Evolutionary conservation across 805 yeast species (phyloP).

Genomic region (Saturnispora halmiae): DNA sequence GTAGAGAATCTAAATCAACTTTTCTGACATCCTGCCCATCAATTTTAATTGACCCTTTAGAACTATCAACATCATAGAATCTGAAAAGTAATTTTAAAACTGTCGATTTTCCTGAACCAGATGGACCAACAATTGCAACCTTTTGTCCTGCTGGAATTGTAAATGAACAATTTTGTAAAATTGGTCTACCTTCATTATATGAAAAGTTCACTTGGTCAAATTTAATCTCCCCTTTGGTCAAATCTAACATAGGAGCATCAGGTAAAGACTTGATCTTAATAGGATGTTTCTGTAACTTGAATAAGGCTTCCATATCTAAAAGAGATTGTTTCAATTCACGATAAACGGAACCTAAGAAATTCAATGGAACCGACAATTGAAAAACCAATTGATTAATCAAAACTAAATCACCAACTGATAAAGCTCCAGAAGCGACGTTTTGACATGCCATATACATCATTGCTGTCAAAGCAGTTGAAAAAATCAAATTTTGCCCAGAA

Average conservation of each 20-base stretch:
- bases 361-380: conserved; percentile 90
- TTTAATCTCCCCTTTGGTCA: conserved; percentile 55
- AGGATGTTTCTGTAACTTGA: conserved; percentile 70
- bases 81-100: conserved; percentile 75
- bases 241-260: conserved; percentile 49
- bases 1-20: conserved; percentile 64
- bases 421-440: conserved; percentile 74
- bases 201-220: conserved; percentile 93
- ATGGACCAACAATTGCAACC: conserved; percentile 93
- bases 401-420: conserved; percentile 92
- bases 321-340: conserved; percentile 89
- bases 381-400: conserved; percentile 91
- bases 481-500: conserved; percentile 71
- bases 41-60: conserved; percentile 50
- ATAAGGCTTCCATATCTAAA: conserved; percentile 91
- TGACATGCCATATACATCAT: conserved; percentile 98
- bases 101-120: conserved; percentile 94
- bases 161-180: conserved; percentile 70
- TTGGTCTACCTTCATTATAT: conserved; percentile 82
- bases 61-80: conserved; percentile 62
- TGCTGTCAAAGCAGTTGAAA: conserved; percentile 81
- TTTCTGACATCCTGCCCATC: conserved; percentile 84
- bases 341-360: conserved; percentile 91
- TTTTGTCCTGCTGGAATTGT: conserved; percentile 84
- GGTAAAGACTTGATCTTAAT: conserved; percentile 56